phyloP scores from a whole-genome alignment of 2,329 filamentous ascomycete species.

The Rhynchosporium secalis region DNA sequence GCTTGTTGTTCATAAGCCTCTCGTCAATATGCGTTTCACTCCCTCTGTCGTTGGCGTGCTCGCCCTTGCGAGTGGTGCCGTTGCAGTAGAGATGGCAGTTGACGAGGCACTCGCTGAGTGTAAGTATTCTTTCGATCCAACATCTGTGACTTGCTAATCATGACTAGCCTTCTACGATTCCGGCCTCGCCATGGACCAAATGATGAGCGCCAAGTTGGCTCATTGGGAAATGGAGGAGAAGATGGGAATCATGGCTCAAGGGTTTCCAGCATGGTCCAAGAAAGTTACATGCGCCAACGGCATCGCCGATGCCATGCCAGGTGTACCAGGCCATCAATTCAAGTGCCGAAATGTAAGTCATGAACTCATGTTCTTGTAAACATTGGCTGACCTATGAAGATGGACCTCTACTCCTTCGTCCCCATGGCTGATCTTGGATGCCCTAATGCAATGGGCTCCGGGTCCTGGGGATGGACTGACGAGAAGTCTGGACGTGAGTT shows the following conservation, averaged over 20 bases:
- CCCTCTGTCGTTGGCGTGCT: conserved; percentile 2
- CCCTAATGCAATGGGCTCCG: conserved; percentile 40
- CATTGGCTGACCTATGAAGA: conserved; percentile 29
- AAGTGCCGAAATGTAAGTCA: conserved; percentile 46
- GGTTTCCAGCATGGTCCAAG: conserved; percentile 13
- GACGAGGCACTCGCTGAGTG: conserved; percentile 11
- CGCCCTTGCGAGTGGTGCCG: conserved; percentile 9
- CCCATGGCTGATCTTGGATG: conserved; percentile 55
- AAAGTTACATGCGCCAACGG: conserved; percentile 21
- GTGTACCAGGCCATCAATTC: conserved; percentile 33
- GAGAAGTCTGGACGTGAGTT: conserved; percentile 50
- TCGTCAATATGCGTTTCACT: conserved; percentile 10
- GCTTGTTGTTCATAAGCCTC: conserved; percentile 4
- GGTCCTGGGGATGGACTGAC: conserved; percentile 47
- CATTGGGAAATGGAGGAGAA: conserved; percentile 15
- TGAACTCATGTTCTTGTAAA: too few relatives aligned
- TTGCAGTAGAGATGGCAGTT: conserved; percentile 11
- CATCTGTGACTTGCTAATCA: background rate
- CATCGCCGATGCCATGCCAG: conserved; percentile 20
- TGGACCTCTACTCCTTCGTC: conserved; percentile 58
- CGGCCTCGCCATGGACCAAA: conserved; percentile 8
- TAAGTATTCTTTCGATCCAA: background rate
- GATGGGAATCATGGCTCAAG: conserved; percentile 9
- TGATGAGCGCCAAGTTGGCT: conserved; percentile 15
- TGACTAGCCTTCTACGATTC: conserved; percentile 10